phyloP scores from a whole-genome alignment of 2,329 filamentous ascomycete genomes.

The Aureobasidium sp. region DNA sequence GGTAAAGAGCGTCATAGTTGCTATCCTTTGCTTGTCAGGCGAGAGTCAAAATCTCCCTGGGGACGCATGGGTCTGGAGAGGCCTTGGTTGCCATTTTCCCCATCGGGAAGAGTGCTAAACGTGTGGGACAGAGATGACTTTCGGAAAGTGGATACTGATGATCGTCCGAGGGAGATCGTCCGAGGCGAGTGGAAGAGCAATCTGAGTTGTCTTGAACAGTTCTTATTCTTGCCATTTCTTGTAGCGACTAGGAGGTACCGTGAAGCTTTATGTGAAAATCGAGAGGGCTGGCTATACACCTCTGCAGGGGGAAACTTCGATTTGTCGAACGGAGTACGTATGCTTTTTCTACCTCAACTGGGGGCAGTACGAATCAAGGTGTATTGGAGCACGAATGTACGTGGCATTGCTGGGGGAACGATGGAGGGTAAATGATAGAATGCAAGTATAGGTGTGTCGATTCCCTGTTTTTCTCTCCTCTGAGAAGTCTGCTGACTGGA shows the following conservation, averaged over 20 bases:
- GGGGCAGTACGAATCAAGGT: neutral
- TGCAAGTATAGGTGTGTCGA: neutral
- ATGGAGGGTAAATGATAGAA: neutral
- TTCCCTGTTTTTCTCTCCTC: neutral
- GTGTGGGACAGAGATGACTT: neutral
- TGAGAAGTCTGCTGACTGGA: neutral
- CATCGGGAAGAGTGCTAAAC: neutral
- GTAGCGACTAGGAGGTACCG: neutral
- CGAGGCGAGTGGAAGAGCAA: neutral
- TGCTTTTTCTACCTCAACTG: no score
- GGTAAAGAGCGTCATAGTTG: neutral
- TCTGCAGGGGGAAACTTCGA: no score
- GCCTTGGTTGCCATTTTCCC: neutral
- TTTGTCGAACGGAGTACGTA: no score
- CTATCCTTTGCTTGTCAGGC: neutral
- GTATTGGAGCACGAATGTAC: neutral
- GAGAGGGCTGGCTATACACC: neutral
- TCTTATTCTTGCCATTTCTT: neutral
- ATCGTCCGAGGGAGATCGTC: neutral
- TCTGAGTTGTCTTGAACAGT: neutral
- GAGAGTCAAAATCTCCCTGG: neutral
- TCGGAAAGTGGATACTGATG: neutral
- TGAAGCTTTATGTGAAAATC: neutral
- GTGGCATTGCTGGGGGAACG: neutral
- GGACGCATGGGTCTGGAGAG: neutral